A percentile compares a stretch with the other conserved stretches of the same genome.
These are phyloP conservation scores for Sphagnum magellanicum DNA, from an alignment of 228 moss, liverwort and hornwort genomes.

Conservation along the genomic window DNA sequence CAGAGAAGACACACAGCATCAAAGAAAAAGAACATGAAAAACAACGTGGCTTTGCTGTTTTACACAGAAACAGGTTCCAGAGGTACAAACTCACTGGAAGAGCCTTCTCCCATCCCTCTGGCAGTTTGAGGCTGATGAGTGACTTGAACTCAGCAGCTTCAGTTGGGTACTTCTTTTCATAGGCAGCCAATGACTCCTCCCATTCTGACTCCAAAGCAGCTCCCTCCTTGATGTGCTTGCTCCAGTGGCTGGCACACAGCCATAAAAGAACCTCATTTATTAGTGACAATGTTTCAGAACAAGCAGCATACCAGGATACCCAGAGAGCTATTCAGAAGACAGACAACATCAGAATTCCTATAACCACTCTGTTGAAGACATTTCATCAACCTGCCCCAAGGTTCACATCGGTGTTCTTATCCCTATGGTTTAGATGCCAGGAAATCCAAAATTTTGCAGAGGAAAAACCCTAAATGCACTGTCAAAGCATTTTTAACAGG, in stretches of 20 bases:
- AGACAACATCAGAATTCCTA: too few relatives aligned
- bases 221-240: conserved; percentile 32
- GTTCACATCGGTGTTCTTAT: too few relatives aligned
- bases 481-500: too few relatives aligned
- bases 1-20: background rate
- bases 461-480: too few relatives aligned
- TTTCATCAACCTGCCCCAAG: too few relatives aligned
- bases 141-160: conserved; percentile 51
- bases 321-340: too few relatives aligned
- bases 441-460: too few relatives aligned
- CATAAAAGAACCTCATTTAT: background rate
- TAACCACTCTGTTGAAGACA: too few relatives aligned
- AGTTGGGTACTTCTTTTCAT: conserved; percentile 45
- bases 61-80: background rate
- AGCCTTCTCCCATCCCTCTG: conserved; percentile 30
- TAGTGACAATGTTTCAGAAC: background rate
- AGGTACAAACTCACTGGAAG: conserved; percentile 29
- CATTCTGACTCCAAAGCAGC: conserved; percentile 32
- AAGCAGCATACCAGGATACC: background rate
- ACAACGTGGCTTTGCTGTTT: background rate
- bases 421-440: too few relatives aligned
- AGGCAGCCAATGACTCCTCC: conserved; percentile 24
- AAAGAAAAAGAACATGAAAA: background rate
- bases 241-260: conserved; percentile 36
- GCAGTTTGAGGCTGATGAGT: conserved; percentile 32